Evolutionary conservation across 306 rosid species (phyloP).

Genomic region (Amphicarpaea edgeworthii): DNA sequence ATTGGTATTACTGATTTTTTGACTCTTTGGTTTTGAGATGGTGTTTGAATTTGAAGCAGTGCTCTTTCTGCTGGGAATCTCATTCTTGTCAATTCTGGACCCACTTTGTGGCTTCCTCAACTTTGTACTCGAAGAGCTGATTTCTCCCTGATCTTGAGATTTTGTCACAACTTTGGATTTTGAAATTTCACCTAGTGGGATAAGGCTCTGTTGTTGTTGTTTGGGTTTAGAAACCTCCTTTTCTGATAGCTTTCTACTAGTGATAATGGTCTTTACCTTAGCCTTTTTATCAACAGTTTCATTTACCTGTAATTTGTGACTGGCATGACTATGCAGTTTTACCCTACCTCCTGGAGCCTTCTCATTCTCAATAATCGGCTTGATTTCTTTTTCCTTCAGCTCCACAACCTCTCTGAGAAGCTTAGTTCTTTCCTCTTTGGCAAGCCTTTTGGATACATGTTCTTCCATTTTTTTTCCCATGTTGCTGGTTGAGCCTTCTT

Average conservation of each 20-base stretch:
- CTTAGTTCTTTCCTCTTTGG: constrained; percentile 53
- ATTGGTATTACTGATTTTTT: constrained; percentile 41
- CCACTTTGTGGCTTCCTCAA: constrained; percentile 60
- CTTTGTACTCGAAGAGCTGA: constrained; percentile 48
- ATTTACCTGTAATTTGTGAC: constrained; percentile 54
- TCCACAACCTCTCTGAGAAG: constrained; percentile 45
- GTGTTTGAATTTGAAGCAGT: constrained; percentile 45
- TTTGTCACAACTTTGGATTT: constrained; percentile 54
- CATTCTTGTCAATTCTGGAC: constrained; percentile 51
- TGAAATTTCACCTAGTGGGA: constrained; percentile 35
- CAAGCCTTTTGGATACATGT: constrained; percentile 48
- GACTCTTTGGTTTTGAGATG: constrained; percentile 45
- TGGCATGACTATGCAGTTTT: constrained; percentile 48
- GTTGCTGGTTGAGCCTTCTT: constrained; percentile 55
- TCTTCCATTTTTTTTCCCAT: constrained; percentile 48
- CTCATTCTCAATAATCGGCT: constrained; percentile 55
- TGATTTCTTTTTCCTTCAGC: constrained; percentile 55
- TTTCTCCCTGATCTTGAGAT: constrained; percentile 63
- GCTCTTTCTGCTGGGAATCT: constrained; percentile 45
- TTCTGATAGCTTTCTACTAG: constrained; percentile 50
- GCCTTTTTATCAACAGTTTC: constrained; percentile 56
- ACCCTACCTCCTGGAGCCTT: constrained; percentile 53
- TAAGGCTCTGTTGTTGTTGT: constrained; percentile 3
- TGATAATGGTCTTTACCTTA: constrained; percentile 47
- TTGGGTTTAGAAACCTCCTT: constrained; percentile 56